Base-by-base conservation (phyloP, 805 yeast genomes). In the Myxozyma udenii region DNA sequence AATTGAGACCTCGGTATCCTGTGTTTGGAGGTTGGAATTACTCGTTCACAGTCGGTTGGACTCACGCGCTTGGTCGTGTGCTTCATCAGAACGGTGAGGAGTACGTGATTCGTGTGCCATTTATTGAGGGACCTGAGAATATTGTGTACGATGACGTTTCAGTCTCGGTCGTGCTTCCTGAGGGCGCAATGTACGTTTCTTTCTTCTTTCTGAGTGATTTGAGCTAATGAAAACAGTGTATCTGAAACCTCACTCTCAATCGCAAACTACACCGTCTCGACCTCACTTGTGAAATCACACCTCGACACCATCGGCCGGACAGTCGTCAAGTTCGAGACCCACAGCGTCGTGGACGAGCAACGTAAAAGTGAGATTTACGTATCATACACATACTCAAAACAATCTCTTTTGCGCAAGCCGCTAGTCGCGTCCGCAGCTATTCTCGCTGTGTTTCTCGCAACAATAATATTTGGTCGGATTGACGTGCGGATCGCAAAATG, bases 31-130 rank as follows among this genome's bases (percentile, higher is more conserved):
- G 90, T 39, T 93, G 98, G 98, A 78, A 83, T 63, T 91, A 88
- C 71, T 88, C 91, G 71, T 93, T 87, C 75, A 93, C 98, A 21
- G 69, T 91, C 61, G 98, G 98, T n/a, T 93, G 96, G 96, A 79
- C 83, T 44, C 78, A 80, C 58, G 71, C 74, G 19, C 69, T 90
- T 38, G 63, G 71, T 14, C 70, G 78, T 41, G 73, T 86, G 46
- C 80, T 71, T 61, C 62, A 67, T 37, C 61, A 74, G 16, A 71
- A 72, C 9, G 33, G 14, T 9, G 70, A 70, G 16, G 81, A 78
- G 52, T 87, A 79, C 65, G 65, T 85, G 11, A 70, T 85, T 28
- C 76, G 74, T 46, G 78, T 90, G 26, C 95, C 96, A 14, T 63
- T 89, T 21, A 62, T 93, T 33, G 81, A 80, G 64, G 87, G 93